Conservation (phyloP, 2,329 filamentous ascomycete species). For the Aureobasidium pullulans region DNA sequence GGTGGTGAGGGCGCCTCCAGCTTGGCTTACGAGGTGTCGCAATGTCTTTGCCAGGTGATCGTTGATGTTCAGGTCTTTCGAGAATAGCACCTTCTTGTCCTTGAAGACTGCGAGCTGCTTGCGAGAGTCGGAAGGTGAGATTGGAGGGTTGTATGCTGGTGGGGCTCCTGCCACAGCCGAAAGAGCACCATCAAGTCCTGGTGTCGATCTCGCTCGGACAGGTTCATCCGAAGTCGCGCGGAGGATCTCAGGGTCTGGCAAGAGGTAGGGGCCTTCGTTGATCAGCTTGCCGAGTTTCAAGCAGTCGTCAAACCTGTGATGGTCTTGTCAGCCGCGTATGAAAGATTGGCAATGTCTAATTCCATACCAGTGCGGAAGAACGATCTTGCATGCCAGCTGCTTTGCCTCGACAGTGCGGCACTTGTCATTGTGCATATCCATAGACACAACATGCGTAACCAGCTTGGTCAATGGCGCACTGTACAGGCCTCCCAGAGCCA, state of each 20-base stretch:
- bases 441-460: conserved; percentile 83
- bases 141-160: conserved; percentile 30
- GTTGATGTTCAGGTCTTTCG: conserved; percentile 64
- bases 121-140: conserved; percentile 36
- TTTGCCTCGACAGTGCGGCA: conserved; percentile 39
- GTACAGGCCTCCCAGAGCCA: conserved; percentile 83
- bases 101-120: conserved; percentile 65
- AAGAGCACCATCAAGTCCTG: conserved; percentile 60
- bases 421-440: conserved; percentile 68
- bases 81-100: conserved; percentile 69
- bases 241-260: conserved; percentile 81
- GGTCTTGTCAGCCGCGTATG: background rate
- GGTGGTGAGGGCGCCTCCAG: conserved; percentile 62
- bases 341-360: too few relatives aligned
- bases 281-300: conserved; percentile 88
- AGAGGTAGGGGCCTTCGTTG: conserved; percentile 74
- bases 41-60: conserved; percentile 60
- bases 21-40: conserved; percentile 59
- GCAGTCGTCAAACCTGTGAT: conserved; percentile 73
- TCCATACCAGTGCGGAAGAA: conserved; percentile 75
- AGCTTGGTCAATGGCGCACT: conserved; percentile 61
- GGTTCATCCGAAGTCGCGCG: conserved; percentile 24
- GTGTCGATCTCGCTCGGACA: conserved; percentile 21
- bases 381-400: conserved; percentile 61
- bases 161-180: conserved; percentile 41